Evolutionary conservation across 2,329 filamentous ascomycete species (phyloP).

Genomic region (Pseudopyricularia cyperi): DNA sequence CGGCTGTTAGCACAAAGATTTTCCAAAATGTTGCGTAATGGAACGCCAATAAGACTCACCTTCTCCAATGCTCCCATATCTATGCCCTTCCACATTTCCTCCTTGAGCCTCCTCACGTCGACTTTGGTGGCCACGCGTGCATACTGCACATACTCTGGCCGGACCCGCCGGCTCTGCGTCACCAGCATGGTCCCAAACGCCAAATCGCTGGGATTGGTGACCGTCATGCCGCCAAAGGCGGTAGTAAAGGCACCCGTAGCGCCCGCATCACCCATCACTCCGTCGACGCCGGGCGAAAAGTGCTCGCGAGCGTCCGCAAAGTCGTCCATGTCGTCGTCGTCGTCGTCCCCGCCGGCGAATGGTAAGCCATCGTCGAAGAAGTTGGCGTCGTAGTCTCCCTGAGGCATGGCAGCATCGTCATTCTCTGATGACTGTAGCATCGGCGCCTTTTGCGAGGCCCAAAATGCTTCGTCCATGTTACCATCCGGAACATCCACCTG

Average conservation of each 20-base stretch:
- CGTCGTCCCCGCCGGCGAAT: conserved; percentile 56
- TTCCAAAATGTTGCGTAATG: not conserved
- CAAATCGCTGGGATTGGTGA: conserved; percentile 27
- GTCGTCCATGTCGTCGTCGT: conserved; percentile 55
- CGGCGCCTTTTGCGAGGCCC: conserved; percentile 61
- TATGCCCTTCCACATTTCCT: conserved; percentile 59
- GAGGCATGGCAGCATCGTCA: conserved; percentile 44
- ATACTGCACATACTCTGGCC: conserved; percentile 59
- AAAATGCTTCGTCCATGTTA: conserved; percentile 92
- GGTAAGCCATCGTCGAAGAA: conserved; percentile 87
- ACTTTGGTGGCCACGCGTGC: conserved; percentile 60
- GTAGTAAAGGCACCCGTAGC: conserved; percentile 9
- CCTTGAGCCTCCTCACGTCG: conserved; percentile 54
- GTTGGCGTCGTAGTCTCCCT: conserved; percentile 87
- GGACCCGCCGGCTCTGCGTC: conserved; percentile 47
- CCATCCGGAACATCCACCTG: conserved; percentile 42
- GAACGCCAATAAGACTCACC: conserved; percentile 22
- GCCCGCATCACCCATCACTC: conserved; percentile 30
- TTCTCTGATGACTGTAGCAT: conserved; percentile 8
- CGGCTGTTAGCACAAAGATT: not conserved
- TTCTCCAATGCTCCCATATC: conserved; percentile 35
- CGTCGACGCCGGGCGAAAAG: conserved; percentile 37
- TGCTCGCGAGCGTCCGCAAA: conserved; percentile 74
- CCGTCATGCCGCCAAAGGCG: conserved; percentile 29
- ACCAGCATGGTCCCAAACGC: conserved; percentile 56